Evolutionary conservation across 768 basidiomycete genomes (phyloP).

Genomic region (Tulasnella sp.): DNA sequence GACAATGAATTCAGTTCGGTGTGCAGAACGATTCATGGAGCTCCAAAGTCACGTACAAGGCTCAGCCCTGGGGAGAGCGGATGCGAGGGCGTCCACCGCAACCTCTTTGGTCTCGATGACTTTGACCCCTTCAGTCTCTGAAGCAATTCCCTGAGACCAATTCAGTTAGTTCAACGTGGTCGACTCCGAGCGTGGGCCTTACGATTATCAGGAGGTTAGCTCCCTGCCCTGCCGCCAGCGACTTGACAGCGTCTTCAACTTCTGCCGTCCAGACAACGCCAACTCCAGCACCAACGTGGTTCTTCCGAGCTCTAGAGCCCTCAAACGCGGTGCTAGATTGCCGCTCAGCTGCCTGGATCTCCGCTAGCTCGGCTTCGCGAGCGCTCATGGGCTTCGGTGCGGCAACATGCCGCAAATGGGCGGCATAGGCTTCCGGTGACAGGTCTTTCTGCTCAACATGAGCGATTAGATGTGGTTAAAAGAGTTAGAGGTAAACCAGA

Average conservation of each 20-base stretch:
- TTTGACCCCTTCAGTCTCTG: conserved; percentile 50
- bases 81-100: conserved; percentile 39
- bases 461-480: neutral
- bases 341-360: conserved; percentile 65
- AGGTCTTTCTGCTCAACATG: conserved; percentile 32
- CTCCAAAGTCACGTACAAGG: conserved; percentile 39
- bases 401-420: conserved; percentile 59
- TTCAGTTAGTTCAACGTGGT: neutral
- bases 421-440: conserved; percentile 49
- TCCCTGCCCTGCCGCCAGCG: conserved; percentile 42
- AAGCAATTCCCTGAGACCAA: conserved; percentile 52
- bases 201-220: conserved; percentile 60
- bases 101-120: conserved; percentile 39
- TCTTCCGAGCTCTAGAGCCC: conserved; percentile 34
- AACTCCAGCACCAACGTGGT: conserved; percentile 49
- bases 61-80: conserved; percentile 47
- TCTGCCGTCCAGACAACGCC: conserved; percentile 62
- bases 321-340: neutral
- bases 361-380: conserved; percentile 73
- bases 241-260: conserved; percentile 54
- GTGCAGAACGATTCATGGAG: neutral
- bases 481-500: neutral
- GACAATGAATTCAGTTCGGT: neutral
- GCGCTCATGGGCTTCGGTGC: conserved; percentile 78
- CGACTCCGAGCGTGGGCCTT: conserved; percentile 27